A percentile compares a stretch with the other conserved stretches of the same genome.
These are phyloP conservation scores for Tephrocybe sp. DNA, from an alignment of 768 basidiomycete species.

Conservation along the genomic window DNA sequence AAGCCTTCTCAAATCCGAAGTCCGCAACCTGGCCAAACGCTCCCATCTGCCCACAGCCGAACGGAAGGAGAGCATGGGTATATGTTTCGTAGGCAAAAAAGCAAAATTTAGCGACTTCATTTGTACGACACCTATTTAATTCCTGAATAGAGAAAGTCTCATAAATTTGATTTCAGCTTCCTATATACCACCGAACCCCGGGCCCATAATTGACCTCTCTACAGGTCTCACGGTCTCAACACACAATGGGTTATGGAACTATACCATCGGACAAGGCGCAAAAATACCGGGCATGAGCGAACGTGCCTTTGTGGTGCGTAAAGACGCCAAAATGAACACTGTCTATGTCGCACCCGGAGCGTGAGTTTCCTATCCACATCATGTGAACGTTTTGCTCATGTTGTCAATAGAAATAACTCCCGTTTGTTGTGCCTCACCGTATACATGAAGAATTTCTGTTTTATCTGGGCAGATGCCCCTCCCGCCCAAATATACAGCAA, in stretches of 20 bases:
- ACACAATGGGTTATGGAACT: constrained; percentile 82
- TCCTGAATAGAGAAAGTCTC: too few relatives aligned
- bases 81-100: constrained; percentile 92
- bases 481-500: constrained; percentile 43
- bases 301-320: constrained; percentile 72
- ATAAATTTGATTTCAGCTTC: constrained; percentile 49
- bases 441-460: constrained; percentile 54
- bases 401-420: constrained; percentile 52
- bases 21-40: constrained; percentile 67
- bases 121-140: too few relatives aligned
- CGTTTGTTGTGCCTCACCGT: constrained; percentile 45
- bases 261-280: constrained; percentile 83
- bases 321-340: constrained; percentile 61
- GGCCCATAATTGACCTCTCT: constrained; percentile 60
- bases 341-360: constrained; percentile 77
- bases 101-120: constrained; percentile 72
- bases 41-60: constrained; percentile 70
- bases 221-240: constrained; percentile 54
- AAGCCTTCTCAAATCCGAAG: constrained; percentile 62
- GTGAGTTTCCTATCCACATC: constrained; percentile 39
- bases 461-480: constrained; percentile 73
- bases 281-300: constrained; percentile 59
- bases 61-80: constrained; percentile 86
- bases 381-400: neutral
- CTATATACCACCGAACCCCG: constrained; percentile 72